phyloP scores from a whole-genome alignment of 208 protist species.

The Trypanosoma grayi region DNA sequence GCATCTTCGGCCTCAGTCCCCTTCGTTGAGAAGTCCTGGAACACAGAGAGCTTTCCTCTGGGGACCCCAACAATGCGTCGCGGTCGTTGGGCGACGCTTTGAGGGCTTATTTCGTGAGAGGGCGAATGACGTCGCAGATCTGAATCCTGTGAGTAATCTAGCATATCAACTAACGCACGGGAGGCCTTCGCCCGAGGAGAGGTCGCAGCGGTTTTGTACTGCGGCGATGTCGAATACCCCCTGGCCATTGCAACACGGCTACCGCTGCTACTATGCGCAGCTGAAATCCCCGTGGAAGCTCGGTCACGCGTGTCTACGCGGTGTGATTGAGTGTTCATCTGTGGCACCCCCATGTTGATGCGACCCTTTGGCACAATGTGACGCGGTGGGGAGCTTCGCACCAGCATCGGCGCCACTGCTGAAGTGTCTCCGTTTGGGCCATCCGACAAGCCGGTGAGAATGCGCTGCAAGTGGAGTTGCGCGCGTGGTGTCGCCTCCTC shows the following conservation, averaged over 20 bases:
- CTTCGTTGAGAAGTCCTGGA: neutral
- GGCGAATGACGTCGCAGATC: neutral
- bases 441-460: conserved; percentile 26
- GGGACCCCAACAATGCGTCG: neutral
- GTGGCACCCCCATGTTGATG: neutral
- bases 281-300: neutral
- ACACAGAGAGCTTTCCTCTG: neutral
- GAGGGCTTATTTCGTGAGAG: neutral
- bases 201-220: neutral
- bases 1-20: neutral
- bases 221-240: neutral
- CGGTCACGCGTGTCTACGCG: neutral
- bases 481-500: conserved; percentile 40
- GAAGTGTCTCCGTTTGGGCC: conserved; percentile 1
- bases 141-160: neutral
- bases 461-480: conserved; percentile 49
- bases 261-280: neutral
- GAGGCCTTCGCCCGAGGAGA: neutral
- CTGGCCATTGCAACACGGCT: neutral
- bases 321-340: neutral
- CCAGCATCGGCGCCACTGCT: neutral
- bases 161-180: neutral
- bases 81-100: neutral
- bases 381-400: neutral
- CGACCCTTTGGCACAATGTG: neutral